Conservation (phyloP, 345 rosid species). For the Populus tremula region DNA sequence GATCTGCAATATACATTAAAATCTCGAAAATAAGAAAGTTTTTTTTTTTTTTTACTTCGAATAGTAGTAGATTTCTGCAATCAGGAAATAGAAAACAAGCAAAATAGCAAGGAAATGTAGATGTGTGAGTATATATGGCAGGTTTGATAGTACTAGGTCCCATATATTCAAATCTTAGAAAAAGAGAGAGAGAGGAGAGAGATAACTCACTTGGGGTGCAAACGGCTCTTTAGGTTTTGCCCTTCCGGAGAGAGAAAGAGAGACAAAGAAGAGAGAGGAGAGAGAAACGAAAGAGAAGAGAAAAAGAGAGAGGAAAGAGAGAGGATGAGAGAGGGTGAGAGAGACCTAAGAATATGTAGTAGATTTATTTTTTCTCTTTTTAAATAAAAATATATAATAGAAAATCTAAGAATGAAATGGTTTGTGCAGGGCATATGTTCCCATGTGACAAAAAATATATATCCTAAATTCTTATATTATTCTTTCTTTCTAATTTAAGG, state of each 20-base stretch:
- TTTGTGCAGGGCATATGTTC: constrained; percentile 5
- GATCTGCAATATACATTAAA: constrained; percentile 27
- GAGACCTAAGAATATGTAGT: constrained; percentile 37
- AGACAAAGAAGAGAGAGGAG: constrained; percentile 30
- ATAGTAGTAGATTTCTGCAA: constrained; percentile 42
- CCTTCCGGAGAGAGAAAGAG: constrained; percentile 76
- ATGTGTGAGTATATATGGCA: constrained; percentile 22
- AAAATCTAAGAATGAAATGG: not conserved
- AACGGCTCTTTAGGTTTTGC: constrained; percentile 82
- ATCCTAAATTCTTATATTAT: not conserved
- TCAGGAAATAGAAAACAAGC: not conserved
- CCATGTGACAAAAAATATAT: constrained; percentile 4
- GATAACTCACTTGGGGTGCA: constrained; percentile 84
- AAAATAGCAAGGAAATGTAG: not conserved
- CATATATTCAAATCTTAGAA: constrained; percentile 55
- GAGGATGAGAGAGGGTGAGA: constrained; percentile 25
- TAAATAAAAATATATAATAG: not conserved
- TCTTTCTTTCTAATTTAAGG: constrained; percentile 5
- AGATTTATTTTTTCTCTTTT: not conserved
- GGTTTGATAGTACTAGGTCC: constrained; percentile 41
- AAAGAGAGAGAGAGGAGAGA: constrained; percentile 53
- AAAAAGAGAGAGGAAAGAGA: constrained; percentile 27
- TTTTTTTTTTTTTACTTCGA: constrained; percentile 13
- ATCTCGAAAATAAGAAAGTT: constrained; percentile 5
- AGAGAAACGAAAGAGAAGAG: constrained; percentile 28